Percentiles rank a stretch among this genome's conserved stretches.
phyloP scores from a whole-genome alignment of 176 grass and related monocot species.

The Alloteropsis semialata region DNA sequence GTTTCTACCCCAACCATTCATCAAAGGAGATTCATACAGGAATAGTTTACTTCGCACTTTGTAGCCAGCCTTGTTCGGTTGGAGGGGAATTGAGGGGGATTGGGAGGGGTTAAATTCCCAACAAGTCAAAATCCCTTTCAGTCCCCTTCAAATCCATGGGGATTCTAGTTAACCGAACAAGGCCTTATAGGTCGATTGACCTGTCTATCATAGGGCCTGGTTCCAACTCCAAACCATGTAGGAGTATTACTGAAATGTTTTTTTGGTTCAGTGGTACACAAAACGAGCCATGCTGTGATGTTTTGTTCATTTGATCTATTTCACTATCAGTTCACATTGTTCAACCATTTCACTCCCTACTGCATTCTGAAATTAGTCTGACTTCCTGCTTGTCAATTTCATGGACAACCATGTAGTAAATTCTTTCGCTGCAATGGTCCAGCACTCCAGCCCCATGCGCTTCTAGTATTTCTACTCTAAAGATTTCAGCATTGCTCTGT shows the following conservation, averaged over 20 bases:
- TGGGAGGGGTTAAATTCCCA: too few relatives aligned
- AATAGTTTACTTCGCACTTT: too few relatives aligned
- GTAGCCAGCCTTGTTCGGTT: too few relatives aligned
- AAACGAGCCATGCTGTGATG: not conserved
- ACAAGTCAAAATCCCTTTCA: too few relatives aligned
- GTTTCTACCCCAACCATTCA: too few relatives aligned
- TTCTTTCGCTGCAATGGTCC: not conserved
- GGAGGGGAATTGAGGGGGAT: too few relatives aligned
- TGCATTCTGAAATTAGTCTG: not conserved
- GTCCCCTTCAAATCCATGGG: too few relatives aligned
- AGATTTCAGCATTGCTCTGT: not conserved
- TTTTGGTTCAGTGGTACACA: not conserved
- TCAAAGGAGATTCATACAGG: too few relatives aligned
- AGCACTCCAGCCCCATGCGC: not conserved
- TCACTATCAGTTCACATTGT: not conserved
- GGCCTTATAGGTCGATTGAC: slow-evolving; percentile 1
- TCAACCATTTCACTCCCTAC: not conserved
- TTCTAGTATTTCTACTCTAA: not conserved
- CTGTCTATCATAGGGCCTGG: not conserved
- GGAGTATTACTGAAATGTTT: slow-evolving; percentile 5
- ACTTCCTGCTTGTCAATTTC: not conserved
- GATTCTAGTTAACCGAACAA: too few relatives aligned
- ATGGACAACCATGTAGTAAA: not conserved
- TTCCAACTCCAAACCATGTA: slow-evolving; percentile 18
- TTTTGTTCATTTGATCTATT: not conserved